phyloP scores from a whole-genome alignment of 331 rosid genomes.

The Saraca asoca region DNA sequence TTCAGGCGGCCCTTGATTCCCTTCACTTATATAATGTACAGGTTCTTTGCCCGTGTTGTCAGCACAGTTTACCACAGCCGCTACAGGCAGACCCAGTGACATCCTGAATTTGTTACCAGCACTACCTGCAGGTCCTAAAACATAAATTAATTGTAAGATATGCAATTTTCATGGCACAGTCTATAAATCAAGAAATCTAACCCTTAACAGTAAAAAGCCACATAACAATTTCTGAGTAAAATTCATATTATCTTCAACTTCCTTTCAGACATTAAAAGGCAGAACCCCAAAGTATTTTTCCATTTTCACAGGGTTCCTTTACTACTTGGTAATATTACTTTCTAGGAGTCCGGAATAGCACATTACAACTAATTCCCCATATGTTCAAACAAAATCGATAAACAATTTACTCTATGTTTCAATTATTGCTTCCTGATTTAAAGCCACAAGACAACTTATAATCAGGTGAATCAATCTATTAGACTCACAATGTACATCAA shows the following conservation, averaged over 20 bases:
- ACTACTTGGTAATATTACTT: no score
- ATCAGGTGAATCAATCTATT: no score
- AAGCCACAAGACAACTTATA: no score
- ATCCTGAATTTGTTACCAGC: conserved; percentile 58
- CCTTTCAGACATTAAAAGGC: neutral
- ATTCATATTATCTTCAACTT: neutral
- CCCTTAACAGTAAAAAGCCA: no score
- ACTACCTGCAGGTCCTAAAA: conserved; percentile 38
- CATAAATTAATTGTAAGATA: neutral
- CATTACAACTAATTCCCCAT: no score
- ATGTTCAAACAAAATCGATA: no score
- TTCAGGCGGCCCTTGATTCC: conserved; percentile 50
- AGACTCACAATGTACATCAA: no score
- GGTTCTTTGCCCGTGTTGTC: conserved; percentile 58
- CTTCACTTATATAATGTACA: conserved; percentile 49
- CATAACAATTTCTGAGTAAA: neutral
- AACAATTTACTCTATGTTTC: no score
- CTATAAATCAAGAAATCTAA: neutral
- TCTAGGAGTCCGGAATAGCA: no score
- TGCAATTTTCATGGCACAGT: neutral
- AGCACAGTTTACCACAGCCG: conserved; percentile 52
- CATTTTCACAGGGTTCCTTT: no score
- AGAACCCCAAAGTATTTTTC: no score
- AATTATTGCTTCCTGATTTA: no score
- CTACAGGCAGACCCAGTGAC: conserved; percentile 59